Base-by-base conservation (phyloP, 73 alveolate genomes). In the Uronychia setigera region DNA sequence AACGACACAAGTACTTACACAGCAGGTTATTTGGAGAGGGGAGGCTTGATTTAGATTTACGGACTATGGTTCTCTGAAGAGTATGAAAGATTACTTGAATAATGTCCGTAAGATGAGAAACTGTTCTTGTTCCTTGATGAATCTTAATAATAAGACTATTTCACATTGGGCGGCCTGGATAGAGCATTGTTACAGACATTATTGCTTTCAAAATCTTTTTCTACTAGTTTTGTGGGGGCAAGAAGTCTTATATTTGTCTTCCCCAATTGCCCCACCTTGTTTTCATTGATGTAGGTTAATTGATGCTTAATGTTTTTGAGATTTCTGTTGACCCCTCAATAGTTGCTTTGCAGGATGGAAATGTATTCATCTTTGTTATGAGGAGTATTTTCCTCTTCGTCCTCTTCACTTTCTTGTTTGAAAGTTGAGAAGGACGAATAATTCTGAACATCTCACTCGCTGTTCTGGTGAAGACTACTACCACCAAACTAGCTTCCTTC, bases 141-240 rank as follows among this genome's bases (percentile, higher is more conserved):
- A n/a, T n/a, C n/a, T n/a, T n/a, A n/a, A n/a, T n/a, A n/a, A n/a
- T n/a, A n/a, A n/a, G n/a, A n/a, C n/a, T n/a, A n/a, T n/a, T n/a
- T n/a, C n/a, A n/a, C n/a, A 46, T 19, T 46, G 67, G 67, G n/a
- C 67, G 67, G 67, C 5, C 67, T 46, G 67, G 67, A 46, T 46
- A 19, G n/a, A 46, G 19, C n/a, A n/a, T n/a, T n/a, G n/a, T n/a
- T n/a, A n/a, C n/a, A n/a, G n/a, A n/a, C n/a, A n/a, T n/a, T n/a
- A n/a, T n/a, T n/a, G n/a, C n/a, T n/a, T n/a, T n/a, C n/a, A n/a
- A n/a, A n/a, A n/a, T n/a, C n/a, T n/a, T n/a, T n/a, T n/a, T n/a
- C n/a, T n/a, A n/a, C n/a, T n/a, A n/a, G n/a, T n/a, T n/a, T n/a
- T n/a, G n/a, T n/a, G n/a, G n/a, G n/a, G n/a, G n/a, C n/a, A n/a